A percentile compares a stretch with the other conserved stretches of the same genome.
These are phyloP conservation scores for Phaffomyces thermotolerans DNA, from an alignment of 805 yeast genomes.

Conservation along the genomic window DNA sequence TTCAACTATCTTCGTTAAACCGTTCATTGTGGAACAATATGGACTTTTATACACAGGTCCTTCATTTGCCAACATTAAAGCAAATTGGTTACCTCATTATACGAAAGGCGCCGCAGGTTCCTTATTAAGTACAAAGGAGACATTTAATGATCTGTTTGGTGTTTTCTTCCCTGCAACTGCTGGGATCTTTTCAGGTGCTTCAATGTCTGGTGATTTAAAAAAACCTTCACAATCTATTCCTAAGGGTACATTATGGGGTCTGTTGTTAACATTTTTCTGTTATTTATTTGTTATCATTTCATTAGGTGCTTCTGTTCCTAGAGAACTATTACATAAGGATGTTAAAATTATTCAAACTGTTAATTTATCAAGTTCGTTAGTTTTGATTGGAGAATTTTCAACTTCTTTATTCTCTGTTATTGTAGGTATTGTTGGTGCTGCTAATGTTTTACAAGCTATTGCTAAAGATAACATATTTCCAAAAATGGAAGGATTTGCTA, in stretches of 20 bases:
- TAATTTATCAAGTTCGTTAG: constrained; percentile 56
- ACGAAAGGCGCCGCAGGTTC: constrained; percentile 94
- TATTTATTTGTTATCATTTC: constrained; percentile 77
- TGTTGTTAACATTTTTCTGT: constrained; percentile 65
- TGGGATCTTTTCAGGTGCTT: constrained; percentile 97
- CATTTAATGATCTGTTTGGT: constrained; percentile 82
- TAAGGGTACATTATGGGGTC: constrained; percentile 84
- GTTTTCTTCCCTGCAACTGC: constrained; percentile 98
- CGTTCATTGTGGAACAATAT: constrained; percentile 49
- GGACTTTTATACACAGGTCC: constrained; percentile 62
- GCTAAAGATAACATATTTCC: constrained; percentile 88
- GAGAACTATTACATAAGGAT: constrained; percentile 69
- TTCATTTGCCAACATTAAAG: constrained; percentile 54
- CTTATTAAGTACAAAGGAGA: constrained; percentile 51
- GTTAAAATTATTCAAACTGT: constrained; percentile 82
- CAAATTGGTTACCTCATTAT: constrained; percentile 70
- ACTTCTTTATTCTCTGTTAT: constrained; percentile 89
- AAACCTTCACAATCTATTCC: constrained; percentile 90
- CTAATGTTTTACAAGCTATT: constrained; percentile 83
- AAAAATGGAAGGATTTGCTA: constrained; percentile 54
- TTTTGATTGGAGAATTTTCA: constrained; percentile 84
- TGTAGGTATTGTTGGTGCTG: constrained; percentile 95
- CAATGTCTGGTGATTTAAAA: constrained; percentile 91
- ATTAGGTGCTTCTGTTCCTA: constrained; percentile 73
- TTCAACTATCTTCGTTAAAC: constrained; percentile 58